Conservation (phyloP, 2,329 filamentous ascomycete species). For the Teratosphaeria viscida region DNA sequence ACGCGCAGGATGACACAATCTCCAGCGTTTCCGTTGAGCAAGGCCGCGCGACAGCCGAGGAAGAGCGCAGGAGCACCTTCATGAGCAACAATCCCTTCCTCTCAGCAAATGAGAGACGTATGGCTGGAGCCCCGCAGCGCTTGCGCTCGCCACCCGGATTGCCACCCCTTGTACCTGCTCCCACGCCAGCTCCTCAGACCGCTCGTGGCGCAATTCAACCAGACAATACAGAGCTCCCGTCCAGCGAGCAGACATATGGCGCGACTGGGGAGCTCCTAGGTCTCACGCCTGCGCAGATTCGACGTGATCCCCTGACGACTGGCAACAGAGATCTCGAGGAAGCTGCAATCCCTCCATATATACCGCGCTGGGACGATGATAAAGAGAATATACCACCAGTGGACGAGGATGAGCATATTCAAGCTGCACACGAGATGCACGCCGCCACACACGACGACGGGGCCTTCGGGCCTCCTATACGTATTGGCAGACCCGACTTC, state of each 20-base stretch:
- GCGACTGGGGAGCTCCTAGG: conserved; percentile 19
- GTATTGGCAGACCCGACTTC: background rate
- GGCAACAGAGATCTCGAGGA: background rate
- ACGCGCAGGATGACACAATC: background rate
- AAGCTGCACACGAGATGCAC: background rate
- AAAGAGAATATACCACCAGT: conserved; percentile 12
- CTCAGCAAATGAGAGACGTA: background rate
- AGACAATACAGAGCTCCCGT: conserved; percentile 16
- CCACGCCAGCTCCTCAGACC: conserved; percentile 7
- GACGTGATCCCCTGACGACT: background rate
- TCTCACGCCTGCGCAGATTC: conserved; percentile 8
- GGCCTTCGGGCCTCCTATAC: background rate
- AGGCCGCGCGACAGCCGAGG: background rate
- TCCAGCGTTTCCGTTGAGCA: background rate
- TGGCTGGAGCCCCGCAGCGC: background rate
- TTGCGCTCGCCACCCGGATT: background rate
- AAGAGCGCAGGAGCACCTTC: background rate
- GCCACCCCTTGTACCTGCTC: conserved; percentile 5
- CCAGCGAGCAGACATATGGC: conserved; percentile 23
- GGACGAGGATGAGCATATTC: background rate
- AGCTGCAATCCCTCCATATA: background rate
- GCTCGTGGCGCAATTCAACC: conserved; percentile 1
- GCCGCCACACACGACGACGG: background rate
- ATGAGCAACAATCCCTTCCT: background rate
- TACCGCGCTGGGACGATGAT: conserved; percentile 5